Conservation (phyloP, 2,329 filamentous ascomycete genomes). For the Bertia moriformis region DNA sequence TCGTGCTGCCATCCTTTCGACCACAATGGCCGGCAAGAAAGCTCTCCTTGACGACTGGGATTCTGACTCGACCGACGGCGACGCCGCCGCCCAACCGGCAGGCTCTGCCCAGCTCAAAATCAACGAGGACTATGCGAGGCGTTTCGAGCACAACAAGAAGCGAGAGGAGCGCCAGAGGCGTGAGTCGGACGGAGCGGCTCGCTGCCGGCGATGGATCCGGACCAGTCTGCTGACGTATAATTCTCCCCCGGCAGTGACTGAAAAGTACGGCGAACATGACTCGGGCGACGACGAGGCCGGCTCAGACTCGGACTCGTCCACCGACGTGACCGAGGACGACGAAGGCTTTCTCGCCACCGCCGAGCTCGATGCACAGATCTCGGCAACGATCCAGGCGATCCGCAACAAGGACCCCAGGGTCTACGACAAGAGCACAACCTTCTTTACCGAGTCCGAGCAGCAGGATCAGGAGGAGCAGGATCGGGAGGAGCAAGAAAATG, state of each 20-base stretch:
- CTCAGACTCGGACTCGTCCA: constrained; percentile 37
- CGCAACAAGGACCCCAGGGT: constrained; percentile 80
- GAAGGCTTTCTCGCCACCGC: constrained; percentile 75
- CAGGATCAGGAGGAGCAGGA: too few species aligned
- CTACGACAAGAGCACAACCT: constrained; percentile 67
- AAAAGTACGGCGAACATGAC: constrained; percentile 34
- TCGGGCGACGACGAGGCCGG: constrained; percentile 34
- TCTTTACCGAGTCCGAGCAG: constrained; percentile 59
- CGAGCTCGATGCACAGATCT: constrained; percentile 73
- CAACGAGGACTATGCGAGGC: constrained; percentile 75
- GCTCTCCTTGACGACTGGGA: constrained; percentile 15
- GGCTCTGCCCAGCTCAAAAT: constrained; percentile 48
- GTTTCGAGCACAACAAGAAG: constrained; percentile 96
- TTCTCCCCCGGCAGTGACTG: constrained; percentile 18
- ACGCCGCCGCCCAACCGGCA: constrained; percentile 17
- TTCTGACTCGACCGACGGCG: constrained; percentile 14
- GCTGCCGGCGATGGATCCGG: constrained; percentile 78
- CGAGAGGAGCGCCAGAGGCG: constrained; percentile 67
- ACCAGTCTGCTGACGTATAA: constrained; percentile 29
- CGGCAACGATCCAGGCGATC: constrained; percentile 74
- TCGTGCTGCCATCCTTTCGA: too few species aligned
- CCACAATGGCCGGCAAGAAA: too few species aligned
- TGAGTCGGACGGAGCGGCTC: too few species aligned
- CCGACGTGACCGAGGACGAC: constrained; percentile 77
- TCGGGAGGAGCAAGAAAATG: too few species aligned